Percentiles rank a stretch among this genome's conserved stretches.
These are phyloP conservation scores for Plectosphaerella sp. DNA, from an alignment of 2,329 filamentous ascomycete species.

Conservation along the genomic window DNA sequence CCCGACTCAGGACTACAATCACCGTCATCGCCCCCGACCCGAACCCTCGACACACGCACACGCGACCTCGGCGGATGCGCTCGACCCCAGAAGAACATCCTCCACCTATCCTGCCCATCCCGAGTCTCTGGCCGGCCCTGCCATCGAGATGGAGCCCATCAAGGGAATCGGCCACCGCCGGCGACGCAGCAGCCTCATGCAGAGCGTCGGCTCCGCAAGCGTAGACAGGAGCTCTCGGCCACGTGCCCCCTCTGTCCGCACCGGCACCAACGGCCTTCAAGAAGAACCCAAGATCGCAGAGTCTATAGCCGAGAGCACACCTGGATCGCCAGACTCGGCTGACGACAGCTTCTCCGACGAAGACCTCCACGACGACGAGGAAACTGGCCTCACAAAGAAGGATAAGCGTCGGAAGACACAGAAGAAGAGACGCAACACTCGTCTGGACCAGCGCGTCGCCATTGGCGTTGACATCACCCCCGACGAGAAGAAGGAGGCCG, in stretches of 20 bases:
- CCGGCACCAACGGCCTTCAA: conserved; percentile 14
- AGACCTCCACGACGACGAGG: conserved; percentile 78
- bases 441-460: conserved; percentile 66
- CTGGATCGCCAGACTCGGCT: conserved; percentile 25
- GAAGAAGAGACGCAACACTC: conserved; percentile 62
- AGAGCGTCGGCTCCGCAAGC: conserved; percentile 23
- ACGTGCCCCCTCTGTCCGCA: conserved; percentile 20
- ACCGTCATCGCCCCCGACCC: not conserved
- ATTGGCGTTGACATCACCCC: conserved; percentile 56
- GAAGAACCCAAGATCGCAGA: conserved; percentile 44
- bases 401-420: conserved; percentile 65
- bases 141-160: conserved; percentile 55
- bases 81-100: conserved; percentile 3
- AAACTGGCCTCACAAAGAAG: conserved; percentile 75
- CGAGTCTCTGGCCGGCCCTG: conserved; percentile 19
- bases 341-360: conserved; percentile 64
- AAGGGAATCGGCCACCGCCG: conserved; percentile 45
- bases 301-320: conserved; percentile 23
- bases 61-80: conserved; percentile 6
- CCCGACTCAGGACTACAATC: not conserved
- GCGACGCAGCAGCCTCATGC: conserved; percentile 51
- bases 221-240: conserved; percentile 18
- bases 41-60: conserved; percentile 6
- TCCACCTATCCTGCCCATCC: not conserved
- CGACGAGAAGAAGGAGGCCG: conserved; percentile 71